Base-by-base conservation (phyloP, 192 early-diverging fungal genomes). In the Mortierella alpina region DNA sequence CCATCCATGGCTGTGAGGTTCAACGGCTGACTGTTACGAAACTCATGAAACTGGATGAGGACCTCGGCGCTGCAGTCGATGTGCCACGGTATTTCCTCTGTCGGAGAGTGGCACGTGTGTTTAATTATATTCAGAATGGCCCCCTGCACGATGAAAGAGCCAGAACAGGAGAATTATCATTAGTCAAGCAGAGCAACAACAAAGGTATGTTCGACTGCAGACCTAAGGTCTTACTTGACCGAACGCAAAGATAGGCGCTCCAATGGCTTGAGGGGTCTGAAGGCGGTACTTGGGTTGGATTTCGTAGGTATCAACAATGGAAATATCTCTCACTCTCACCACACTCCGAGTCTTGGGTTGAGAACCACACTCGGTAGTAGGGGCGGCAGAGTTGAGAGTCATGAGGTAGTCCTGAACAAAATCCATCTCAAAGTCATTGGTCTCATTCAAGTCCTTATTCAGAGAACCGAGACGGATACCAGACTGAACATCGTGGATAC, bases 381-480 rank as follows among this genome's bases (percentile, higher is more conserved):
- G 40, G 13, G 17, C 41, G 2, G 5, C 41, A 0, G 41, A 40
- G 4, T 53, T 22, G 22, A 40, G 20, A 4, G 18, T 53, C 59
- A 61, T 31, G 17, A 70, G 61, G 59, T 61, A 46, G 1, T 70
- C 68, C 7, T 53, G 7, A 4, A 59, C 70, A 23, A 72, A 47
- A 10, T 41, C 61, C 5, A 72, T 22, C 22, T 72, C 59, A 9
- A 46, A 49, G 8, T n/a, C 11, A 10, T 54, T 49, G 9, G 39
- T 52, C 0, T 18, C 20, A 20, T 2, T 39, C 11, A 63, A 1
- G 4, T 52, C 45, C 23, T 57, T 63, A 2, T 53, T 63, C 7
- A 44, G 20, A 15, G 41, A 8, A n/a, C 58, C 59, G 18, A 72
- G 15, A n/a, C 45, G 11, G 7, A 63, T 63, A 3, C 70, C 70